These are phyloP conservation scores for Piedraia hortae DNA, from an alignment of 2,329 filamentous ascomycete genomes.

Conservation along the genomic window DNA sequence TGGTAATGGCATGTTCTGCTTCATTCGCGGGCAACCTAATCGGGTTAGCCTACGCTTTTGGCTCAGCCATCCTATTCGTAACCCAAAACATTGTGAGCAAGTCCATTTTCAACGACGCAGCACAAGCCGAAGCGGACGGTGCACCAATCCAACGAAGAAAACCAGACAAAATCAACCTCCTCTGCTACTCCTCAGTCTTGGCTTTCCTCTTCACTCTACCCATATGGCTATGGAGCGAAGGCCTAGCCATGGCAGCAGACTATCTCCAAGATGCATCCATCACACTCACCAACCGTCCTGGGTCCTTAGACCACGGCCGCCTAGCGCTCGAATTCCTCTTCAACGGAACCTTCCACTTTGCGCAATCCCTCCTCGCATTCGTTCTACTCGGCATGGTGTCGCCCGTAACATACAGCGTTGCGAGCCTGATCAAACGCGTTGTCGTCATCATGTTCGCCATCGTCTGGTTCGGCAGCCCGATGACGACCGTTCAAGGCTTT, in stretches of 20 bases:
- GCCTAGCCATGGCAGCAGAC: slow-evolving; percentile 47
- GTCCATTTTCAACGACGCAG: slow-evolving; percentile 84
- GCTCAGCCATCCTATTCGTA: slow-evolving; percentile 83
- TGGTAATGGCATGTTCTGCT: slow-evolving; percentile 84
- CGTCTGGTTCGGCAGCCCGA: slow-evolving; percentile 81
- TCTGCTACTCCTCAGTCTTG: slow-evolving; percentile 89
- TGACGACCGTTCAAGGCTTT: slow-evolving; percentile 53
- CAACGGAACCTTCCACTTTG: slow-evolving; percentile 91
- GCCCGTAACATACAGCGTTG: slow-evolving; percentile 90
- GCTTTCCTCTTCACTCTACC: slow-evolving; percentile 71
- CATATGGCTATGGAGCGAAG: slow-evolving; percentile 84
- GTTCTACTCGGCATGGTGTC: slow-evolving; percentile 76
- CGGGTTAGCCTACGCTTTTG: slow-evolving; percentile 67
- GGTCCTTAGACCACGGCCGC: slow-evolving; percentile 34
- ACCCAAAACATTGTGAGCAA: slow-evolving; percentile 98
- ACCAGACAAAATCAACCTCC: slow-evolving; percentile 82
- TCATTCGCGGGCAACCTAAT: slow-evolving; percentile 74
- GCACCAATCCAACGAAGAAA: slow-evolving; percentile 40
- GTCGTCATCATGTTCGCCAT: slow-evolving; percentile 91
- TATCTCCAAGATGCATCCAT: slow-evolving; percentile 60
- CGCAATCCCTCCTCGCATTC: slow-evolving; percentile 86
- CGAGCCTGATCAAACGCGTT: slow-evolving; percentile 84
- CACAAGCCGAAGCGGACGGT: slow-evolving; percentile 51
- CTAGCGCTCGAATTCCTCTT: slow-evolving; percentile 68
- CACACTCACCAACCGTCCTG: slow-evolving; percentile 47